Evolutionary conservation across 768 basidiomycete species (phyloP).

Genomic region (Imleria badia): DNA sequence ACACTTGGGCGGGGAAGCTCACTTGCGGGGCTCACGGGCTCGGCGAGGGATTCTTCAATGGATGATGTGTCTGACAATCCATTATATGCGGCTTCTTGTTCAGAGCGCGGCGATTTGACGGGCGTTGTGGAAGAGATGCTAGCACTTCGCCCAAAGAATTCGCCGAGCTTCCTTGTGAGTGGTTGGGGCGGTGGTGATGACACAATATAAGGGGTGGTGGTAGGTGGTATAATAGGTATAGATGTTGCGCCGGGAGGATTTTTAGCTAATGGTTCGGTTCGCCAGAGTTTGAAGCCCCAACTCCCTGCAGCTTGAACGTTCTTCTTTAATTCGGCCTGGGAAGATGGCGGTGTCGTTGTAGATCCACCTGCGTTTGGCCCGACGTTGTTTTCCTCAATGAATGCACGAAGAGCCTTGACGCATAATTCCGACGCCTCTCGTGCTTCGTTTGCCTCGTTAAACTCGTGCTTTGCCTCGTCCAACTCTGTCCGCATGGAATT

Average conservation of each 20-base stretch:
- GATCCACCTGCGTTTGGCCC: constrained; percentile 35
- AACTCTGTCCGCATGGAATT: constrained; percentile 55
- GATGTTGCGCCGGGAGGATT: constrained; percentile 27
- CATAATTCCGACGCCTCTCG: constrained; percentile 85
- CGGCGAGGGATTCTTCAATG: constrained; percentile 35
- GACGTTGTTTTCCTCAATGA: constrained; percentile 72
- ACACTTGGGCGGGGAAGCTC: constrained; percentile 27
- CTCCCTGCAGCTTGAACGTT: constrained; percentile 35
- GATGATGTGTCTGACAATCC: constrained; percentile 37
- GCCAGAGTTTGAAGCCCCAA: constrained; percentile 77
- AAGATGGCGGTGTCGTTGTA: constrained; percentile 15
- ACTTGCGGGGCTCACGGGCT: constrained; percentile 34
- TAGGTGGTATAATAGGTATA: constrained; percentile 23
- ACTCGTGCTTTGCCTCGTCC: constrained; percentile 61
- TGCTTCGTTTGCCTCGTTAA: constrained; percentile 79
- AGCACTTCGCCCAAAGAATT: constrained; percentile 57
- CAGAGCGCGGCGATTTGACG: constrained; percentile 22
- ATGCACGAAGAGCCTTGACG: constrained; percentile 77
- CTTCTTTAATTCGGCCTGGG: constrained; percentile 35
- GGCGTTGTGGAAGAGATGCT: constrained; percentile 49
- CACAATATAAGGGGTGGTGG: constrained; percentile 19
- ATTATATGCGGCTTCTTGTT: constrained; percentile 26
- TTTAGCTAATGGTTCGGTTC: constrained; percentile 38
- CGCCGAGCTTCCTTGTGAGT: constrained; percentile 65
- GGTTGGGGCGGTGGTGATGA: constrained; percentile 40